Base-by-base conservation (phyloP, 1,284 basidiomycete species). In the Boletus semigastroideus region DNA sequence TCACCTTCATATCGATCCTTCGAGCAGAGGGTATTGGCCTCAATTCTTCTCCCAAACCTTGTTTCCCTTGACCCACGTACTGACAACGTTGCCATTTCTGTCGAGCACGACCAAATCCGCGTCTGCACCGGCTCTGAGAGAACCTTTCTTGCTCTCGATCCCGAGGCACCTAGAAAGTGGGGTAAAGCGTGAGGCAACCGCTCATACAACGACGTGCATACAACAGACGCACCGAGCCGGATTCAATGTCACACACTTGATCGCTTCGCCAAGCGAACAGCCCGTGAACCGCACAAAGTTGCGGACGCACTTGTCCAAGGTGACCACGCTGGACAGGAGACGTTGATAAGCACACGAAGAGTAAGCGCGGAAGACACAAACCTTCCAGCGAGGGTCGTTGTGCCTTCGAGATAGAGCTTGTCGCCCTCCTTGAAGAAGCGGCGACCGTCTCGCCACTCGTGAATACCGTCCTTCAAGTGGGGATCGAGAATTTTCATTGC, bases 401-500 rank as follows among this genome's bases (percentile, higher is more conserved):
- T 94, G 36, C 89, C 90, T 66, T 92, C 87, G 17, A 96, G 75
- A 63, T 87, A 90, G 37, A 96, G 81, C 62, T 80, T 86, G 58
- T 87, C 80, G 12, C 93, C 92, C 54, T 87, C 80, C 66, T 95
- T 94, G 50, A 87, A 77, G 64, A 94, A 85, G 8, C 80, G 78
- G 59, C 84, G 82, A 13, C 84, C 85, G 59, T 91, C 86, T 33
- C 92, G 83, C 92, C 94, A 96, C 63, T 88, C 83, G 67, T 95
- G 88, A 25, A 89, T 72, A 10, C 93, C 94, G 63, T 96, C 91
- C 33, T 81, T 78, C 38, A 94, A 80, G 60, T 85, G 76, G 3
- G 92, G 93, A 69, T 96, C 92, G 44, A 96, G 78, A 59, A 93
- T 87, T 61, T 87, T 88, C 84, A 92, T 88, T 4, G 91, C 90